Base-by-base conservation (phyloP, 73 alveolate genomes). In the Paramecium tetraurelia region DNA sequence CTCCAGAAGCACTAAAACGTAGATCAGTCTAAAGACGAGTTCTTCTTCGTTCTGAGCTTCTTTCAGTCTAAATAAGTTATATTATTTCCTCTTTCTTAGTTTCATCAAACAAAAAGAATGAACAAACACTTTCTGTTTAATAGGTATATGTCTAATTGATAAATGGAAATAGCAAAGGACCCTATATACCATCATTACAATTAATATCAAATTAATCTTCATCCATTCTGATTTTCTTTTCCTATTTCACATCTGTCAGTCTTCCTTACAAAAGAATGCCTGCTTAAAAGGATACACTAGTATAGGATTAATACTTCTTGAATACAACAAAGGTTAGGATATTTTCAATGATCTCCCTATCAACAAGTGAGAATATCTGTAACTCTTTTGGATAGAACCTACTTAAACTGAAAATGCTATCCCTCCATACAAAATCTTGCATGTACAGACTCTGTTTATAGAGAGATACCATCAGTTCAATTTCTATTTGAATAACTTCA, bases 1-100 rank as follows among this genome's bases (percentile, higher is more conserved):
- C 75, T n/a, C 57, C 57, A 38, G 90, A 80, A 41, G 14, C 31
- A 41, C 70, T 46, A 2, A 38, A 7, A 12, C 43, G 14, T 24
- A 18, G 11, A 24, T 80, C 90, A 22, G 76, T 40, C 20, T 31
- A 44, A 44, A 80, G 31, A 16, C 53, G 48, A 21, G 63, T 80
- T 80, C 75, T 16, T 24, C 48, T 44, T 44, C 50, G 24, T 44
- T 80, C 90, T 31, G 21, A 21, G 3, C 68, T 12, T 72, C 68
- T 72, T 18, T 80, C 75, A 12, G 43, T 31, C n/a, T 21, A 12
- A 6, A 44, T 80, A 8, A 80, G 20, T 44, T 22, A 44, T 50
- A 80, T 43, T 14, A 80, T 80, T 48, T 80, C 90, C 5, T 80
- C 90, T 80, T 80, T 80, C 27, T 80, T 80, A 18, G 48, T 48